Evolutionary conservation across 2,329 filamentous ascomycete species (phyloP).

Genomic region (Exophiala mesophila): DNA sequence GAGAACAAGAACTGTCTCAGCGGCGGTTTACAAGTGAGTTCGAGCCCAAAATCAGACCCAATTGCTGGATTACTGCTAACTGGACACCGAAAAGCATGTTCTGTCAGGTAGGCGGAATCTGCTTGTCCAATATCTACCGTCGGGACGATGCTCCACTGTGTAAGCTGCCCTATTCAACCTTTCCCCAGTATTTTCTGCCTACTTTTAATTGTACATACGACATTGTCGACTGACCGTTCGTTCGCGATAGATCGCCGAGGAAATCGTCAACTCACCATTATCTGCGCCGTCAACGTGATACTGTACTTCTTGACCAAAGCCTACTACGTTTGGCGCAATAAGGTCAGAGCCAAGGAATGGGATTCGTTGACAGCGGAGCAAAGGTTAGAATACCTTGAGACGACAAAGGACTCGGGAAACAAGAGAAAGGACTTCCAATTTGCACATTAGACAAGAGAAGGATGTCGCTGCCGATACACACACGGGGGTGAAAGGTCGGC

Average conservation of each 20-base stretch:
- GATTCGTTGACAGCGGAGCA: slow-evolving; percentile 41
- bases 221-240: slow-evolving; percentile 2
- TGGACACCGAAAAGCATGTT: slow-evolving; percentile 29
- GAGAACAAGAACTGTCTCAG: slow-evolving; percentile 44
- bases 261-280: slow-evolving; percentile 50
- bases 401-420: slow-evolving; percentile 45
- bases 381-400: slow-evolving; percentile 37
- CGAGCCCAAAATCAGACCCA: neutral
- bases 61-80: neutral
- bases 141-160: slow-evolving; percentile 51
- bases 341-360: slow-evolving; percentile 47
- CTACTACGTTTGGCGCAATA: slow-evolving; percentile 37
- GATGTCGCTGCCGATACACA: no score
- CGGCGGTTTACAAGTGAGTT: slow-evolving; percentile 33
- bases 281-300: slow-evolving; percentile 45
- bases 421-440: slow-evolving; percentile 51
- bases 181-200: neutral
- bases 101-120: slow-evolving; percentile 32
- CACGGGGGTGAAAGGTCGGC: no score
- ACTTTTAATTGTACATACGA: neutral
- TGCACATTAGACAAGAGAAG: no score
- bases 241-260: slow-evolving; percentile 42
- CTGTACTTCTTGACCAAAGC: slow-evolving; percentile 44
- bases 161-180: slow-evolving; percentile 30
- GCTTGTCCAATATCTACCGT: slow-evolving; percentile 42